These are phyloP conservation scores for Phialophora chinensis DNA, from an alignment of 2,329 filamentous ascomycete genomes.

Conservation along the genomic window DNA sequence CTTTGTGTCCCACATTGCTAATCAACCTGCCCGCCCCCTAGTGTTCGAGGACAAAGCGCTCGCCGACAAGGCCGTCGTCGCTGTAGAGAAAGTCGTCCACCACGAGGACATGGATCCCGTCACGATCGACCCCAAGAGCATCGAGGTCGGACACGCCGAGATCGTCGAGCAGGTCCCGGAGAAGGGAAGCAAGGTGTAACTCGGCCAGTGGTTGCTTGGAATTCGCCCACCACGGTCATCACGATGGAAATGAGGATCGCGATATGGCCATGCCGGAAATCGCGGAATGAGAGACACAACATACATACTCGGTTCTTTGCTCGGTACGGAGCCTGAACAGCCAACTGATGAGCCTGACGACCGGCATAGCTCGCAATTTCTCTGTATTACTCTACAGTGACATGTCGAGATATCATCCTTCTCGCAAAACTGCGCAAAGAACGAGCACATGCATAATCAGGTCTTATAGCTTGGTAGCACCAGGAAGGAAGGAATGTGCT, in stretches of 20 bases:
- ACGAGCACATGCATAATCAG: not conserved
- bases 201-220: not conserved
- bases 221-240: too few species aligned
- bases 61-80: slow-evolving; percentile 45
- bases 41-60: slow-evolving; percentile 49
- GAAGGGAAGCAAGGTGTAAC: slow-evolving; percentile 17
- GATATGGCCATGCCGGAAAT: not conserved
- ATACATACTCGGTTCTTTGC: not conserved
- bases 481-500: not conserved
- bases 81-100: slow-evolving; percentile 48
- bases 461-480: not conserved
- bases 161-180: slow-evolving; percentile 17
- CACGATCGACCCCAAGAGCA: slow-evolving; percentile 15
- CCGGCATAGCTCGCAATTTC: not conserved
- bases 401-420: not conserved
- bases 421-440: not conserved
- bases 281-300: not conserved
- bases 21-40: slow-evolving; percentile 21
- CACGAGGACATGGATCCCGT: slow-evolving; percentile 33
- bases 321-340: not conserved
- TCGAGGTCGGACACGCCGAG: slow-evolving; percentile 16
- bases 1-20: not conserved
- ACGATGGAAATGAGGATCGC: not conserved
- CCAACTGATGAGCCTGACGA: not conserved
- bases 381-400: not conserved